Percentiles rank a stretch among this genome's conserved stretches.
Evolutionary conservation across 768 basidiomycete species (phyloP).

Genomic region (Phlebiopsis flavidoalba): DNA sequence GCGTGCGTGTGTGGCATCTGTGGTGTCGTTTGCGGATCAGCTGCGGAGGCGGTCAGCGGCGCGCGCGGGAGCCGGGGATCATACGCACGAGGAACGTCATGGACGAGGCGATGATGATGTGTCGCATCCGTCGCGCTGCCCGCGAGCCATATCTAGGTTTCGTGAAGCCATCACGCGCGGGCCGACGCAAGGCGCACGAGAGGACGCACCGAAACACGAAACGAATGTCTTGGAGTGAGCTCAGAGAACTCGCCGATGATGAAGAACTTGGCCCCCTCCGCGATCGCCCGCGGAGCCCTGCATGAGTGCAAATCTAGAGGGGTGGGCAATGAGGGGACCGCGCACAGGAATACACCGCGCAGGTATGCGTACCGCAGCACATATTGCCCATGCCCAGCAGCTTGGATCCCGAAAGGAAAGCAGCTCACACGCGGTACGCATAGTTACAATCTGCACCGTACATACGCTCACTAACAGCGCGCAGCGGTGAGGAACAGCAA

Average conservation of each 20-base stretch:
- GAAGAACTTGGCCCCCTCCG: neutral
- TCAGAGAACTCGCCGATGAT: slow-evolving; percentile 1
- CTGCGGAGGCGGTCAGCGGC: neutral
- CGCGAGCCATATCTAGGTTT: slow-evolving; percentile 20
- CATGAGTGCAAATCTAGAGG: neutral
- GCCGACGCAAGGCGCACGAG: too few species aligned
- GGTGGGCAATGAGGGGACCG: neutral
- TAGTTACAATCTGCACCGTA: slow-evolving; percentile 5
- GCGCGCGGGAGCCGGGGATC: neutral
- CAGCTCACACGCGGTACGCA: neutral
- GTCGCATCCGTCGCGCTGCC: slow-evolving; percentile 18
- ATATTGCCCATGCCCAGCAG: neutral
- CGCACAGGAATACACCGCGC: neutral
- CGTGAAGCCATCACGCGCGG: neutral
- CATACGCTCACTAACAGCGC: neutral
- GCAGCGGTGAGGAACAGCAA: neutral
- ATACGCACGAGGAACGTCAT: slow-evolving; percentile 20
- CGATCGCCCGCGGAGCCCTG: neutral
- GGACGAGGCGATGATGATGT: slow-evolving; percentile 22
- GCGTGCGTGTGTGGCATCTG: neutral
- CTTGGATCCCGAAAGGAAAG: neutral
- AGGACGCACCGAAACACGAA: neutral
- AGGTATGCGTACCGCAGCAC: neutral
- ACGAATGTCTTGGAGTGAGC: neutral
- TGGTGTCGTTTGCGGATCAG: neutral